phyloP scores from a whole-genome alignment of 1,284 basidiomycete species.

The Malassezia furfur region DNA sequence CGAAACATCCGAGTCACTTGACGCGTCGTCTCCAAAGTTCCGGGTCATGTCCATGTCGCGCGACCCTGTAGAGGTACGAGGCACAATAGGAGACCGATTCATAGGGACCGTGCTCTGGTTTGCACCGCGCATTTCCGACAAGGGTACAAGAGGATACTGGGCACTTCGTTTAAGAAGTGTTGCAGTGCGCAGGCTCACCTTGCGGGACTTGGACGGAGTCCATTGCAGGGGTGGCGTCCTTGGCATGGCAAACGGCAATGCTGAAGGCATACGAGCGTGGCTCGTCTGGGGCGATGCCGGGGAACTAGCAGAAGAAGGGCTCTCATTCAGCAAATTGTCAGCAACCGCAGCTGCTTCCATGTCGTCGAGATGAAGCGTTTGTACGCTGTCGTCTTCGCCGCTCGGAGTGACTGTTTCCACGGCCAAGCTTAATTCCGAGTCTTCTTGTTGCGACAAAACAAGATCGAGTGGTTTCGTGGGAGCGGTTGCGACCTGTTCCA shows the following conservation, averaged over 20 bases:
- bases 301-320: not conserved
- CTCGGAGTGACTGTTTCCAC: too few relatives aligned
- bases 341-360: not conserved
- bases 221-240: not conserved
- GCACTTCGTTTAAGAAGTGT: constrained; percentile 16
- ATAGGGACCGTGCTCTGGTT: not conserved
- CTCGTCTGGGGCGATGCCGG: too few relatives aligned
- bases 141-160: constrained; percentile 8
- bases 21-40: not conserved
- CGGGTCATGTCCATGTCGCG: constrained; percentile 13
- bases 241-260: not conserved
- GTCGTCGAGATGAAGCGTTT: not conserved
- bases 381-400: too few relatives aligned
- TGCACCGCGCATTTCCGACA: not conserved
- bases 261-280: not conserved
- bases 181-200: constrained; percentile 15
- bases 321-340: not conserved
- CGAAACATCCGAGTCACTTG: not conserved
- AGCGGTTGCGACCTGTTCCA: too few relatives aligned
- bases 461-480: too few relatives aligned
- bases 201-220: constrained; percentile 13
- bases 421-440: too few relatives aligned
- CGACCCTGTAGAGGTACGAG: constrained; percentile 7
- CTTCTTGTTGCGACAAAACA: too few relatives aligned
- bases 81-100: not conserved